A percentile compares a stretch with the other conserved stretches of the same genome.
These are phyloP conservation scores for Syzygium aqueum DNA, from an alignment of 345 rosid genomes.

Conservation along the genomic window DNA sequence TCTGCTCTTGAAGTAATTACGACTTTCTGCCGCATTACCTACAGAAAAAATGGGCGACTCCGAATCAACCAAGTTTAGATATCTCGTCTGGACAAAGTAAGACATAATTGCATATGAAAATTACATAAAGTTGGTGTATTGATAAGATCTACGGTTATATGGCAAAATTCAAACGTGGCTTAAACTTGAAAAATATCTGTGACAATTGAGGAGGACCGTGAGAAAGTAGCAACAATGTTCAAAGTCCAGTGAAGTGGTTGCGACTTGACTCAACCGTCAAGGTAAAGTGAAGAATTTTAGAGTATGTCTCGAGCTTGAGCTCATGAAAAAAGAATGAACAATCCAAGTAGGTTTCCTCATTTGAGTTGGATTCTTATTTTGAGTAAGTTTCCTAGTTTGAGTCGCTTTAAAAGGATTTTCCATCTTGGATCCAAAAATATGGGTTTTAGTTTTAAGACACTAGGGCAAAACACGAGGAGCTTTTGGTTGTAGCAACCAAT, in stretches of 20 bases:
- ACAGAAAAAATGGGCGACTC: neutral
- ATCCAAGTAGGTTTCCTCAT: neutral
- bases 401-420: neutral
- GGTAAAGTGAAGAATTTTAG: neutral
- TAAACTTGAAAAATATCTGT: neutral
- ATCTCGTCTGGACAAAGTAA: neutral
- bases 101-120: neutral
- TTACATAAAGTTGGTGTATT: neutral
- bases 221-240: neutral
- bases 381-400: neutral
- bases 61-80: neutral
- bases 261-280: neutral
- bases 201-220: neutral
- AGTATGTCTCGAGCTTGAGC: neutral
- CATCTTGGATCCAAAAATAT: neutral
- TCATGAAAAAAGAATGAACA: neutral
- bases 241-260: neutral
- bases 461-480: neutral
- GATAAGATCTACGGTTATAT: neutral
- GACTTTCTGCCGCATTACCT: neutral
- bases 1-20: neutral
- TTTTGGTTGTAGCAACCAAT: neutral
- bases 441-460: neutral
- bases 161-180: neutral
- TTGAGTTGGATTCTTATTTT: neutral